These are phyloP conservation scores for Aechmea fasciata DNA, from an alignment of 176 grass and related monocot species.

Conservation along the genomic window DNA sequence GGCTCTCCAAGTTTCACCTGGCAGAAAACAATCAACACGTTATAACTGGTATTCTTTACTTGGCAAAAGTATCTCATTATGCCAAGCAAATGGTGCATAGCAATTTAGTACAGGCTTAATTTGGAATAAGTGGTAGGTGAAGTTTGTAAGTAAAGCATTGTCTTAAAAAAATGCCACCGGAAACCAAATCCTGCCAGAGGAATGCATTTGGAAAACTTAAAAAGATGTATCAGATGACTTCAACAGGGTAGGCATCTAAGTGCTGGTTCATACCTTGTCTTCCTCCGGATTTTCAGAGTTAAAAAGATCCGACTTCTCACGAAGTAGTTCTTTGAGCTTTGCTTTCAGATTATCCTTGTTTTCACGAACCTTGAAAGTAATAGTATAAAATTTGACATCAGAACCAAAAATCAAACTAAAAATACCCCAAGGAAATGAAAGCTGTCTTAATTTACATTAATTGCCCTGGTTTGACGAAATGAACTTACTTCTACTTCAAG, in stretches of 20 bases:
- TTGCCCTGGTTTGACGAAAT: conserved; percentile 15
- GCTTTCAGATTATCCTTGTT: conserved; percentile 92
- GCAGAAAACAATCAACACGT: conserved; percentile 25
- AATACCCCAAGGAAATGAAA: neutral
- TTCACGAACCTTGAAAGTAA: conserved; percentile 33
- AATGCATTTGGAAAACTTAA: too few species aligned
- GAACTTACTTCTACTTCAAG: conserved; percentile 52
- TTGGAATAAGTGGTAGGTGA: too few species aligned
- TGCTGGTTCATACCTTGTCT: conserved; percentile 50
- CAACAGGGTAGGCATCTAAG: neutral
- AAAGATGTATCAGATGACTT: too few species aligned
- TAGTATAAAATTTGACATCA: neutral
- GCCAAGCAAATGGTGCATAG: neutral
- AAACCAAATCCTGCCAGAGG: too few species aligned
- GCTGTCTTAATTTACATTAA: neutral
- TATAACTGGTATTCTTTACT: neutral
- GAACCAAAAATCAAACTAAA: conserved; percentile 12
- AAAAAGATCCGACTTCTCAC: conserved; percentile 93
- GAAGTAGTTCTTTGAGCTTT: conserved; percentile 78
- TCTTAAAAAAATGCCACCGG: too few species aligned
- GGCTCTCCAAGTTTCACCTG: conserved; percentile 91
- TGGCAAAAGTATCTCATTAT: neutral
- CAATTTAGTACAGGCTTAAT: too few species aligned
- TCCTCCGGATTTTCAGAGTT: conserved; percentile 86
- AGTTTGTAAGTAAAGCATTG: too few species aligned